Percentiles rank a stretch among this genome's conserved stretches.
Evolutionary conservation across 2,329 filamentous ascomycete genomes (phyloP).

Genomic region (Ambrosiella xylebori): DNA sequence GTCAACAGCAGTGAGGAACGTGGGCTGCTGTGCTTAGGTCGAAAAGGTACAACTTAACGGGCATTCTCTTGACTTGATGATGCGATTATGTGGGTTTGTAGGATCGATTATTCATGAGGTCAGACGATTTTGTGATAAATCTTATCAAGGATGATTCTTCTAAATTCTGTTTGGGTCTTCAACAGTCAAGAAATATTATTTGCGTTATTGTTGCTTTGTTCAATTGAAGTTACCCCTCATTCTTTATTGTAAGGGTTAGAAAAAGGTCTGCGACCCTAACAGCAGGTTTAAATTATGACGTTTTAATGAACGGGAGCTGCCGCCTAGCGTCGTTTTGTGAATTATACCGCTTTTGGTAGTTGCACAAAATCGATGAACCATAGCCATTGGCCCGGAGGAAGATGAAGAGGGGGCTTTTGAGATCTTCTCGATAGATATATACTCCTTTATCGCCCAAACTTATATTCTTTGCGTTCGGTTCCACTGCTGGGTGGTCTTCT

Average conservation of each 20-base stretch:
- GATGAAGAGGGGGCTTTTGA: no score
- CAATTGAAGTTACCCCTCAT: neutral
- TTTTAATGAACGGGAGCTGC: neutral
- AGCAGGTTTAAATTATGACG: neutral
- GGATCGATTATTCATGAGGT: no score
- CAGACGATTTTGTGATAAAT: no score
- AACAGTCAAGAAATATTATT: no score
- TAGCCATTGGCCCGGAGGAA: no score
- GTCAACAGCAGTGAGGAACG: neutral
- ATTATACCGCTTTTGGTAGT: conserved; percentile 1
- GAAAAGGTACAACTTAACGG: neutral
- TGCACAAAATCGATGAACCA: neutral
- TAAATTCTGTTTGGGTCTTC: no score
- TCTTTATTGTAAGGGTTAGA: neutral
- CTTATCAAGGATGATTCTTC: no score
- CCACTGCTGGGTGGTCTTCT: neutral
- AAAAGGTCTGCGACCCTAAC: neutral
- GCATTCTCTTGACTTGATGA: neutral
- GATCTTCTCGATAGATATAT: neutral
- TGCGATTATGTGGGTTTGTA: no score
- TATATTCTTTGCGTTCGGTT: neutral
- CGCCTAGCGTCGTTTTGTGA: neutral
- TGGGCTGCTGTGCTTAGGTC: neutral
- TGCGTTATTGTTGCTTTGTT: neutral
- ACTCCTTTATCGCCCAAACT: neutral